A percentile compares a stretch with the other conserved stretches of the same genome.
phyloP scores from a whole-genome alignment of 352 stramenopile species.

The Thalassiosira sp. region DNA sequence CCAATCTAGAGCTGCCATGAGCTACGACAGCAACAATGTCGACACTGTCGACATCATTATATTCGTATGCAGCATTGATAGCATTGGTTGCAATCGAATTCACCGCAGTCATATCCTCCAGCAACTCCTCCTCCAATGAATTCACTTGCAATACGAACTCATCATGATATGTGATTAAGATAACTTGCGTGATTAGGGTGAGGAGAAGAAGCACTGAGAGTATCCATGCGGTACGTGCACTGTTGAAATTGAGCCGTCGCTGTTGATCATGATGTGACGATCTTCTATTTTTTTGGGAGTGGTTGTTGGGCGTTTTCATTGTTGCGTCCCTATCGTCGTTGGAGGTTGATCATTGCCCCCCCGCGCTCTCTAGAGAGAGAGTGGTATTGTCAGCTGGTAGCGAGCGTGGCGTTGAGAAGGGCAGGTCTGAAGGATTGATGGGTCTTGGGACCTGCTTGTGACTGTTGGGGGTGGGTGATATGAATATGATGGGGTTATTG shows the following conservation, averaged over 20 bases:
- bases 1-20: neutral
- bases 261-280: neutral
- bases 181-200: conserved; percentile 34
- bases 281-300: neutral
- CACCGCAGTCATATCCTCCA: conserved; percentile 19
- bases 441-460: too few relatives aligned
- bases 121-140: conserved; percentile 21
- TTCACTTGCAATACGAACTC: conserved; percentile 24
- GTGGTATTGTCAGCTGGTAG: too few relatives aligned
- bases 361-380: too few relatives aligned
- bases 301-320: neutral
- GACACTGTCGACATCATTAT: conserved; percentile 1
- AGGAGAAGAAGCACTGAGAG: conserved; percentile 34
- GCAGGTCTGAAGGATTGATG: too few relatives aligned
- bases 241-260: conserved; percentile 7
- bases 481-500: too few relatives aligned
- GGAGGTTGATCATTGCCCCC: too few relatives aligned
- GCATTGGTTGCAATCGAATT: conserved; percentile 22
- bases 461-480: too few relatives aligned
- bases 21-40: neutral
- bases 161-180: conserved; percentile 38
- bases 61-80: conserved; percentile 25
- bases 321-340: too few relatives aligned
- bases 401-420: too few relatives aligned
- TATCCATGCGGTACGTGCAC: conserved; percentile 23